Conservation (phyloP, 306 rosid genomes). For the Malus sylvestris region DNA sequence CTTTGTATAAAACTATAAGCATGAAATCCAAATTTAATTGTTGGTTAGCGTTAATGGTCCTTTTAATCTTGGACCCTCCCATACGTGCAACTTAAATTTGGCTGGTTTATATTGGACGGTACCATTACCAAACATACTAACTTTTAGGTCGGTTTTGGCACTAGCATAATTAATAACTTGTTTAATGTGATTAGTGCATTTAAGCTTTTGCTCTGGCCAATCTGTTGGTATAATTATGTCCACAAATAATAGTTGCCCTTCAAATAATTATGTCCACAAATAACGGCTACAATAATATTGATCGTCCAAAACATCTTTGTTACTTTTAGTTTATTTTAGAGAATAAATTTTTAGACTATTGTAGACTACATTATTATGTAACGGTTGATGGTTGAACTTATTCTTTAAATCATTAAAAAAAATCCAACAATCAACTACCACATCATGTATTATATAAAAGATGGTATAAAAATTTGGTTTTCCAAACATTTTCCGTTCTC, state of each 20-base stretch:
- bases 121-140: conserved; percentile 26
- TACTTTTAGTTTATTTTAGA: no score
- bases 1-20: not conserved
- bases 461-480: no score
- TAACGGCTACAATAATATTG: not conserved
- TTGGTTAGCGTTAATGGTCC: not conserved
- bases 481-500: not conserved
- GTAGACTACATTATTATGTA: no score
- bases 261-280: not conserved
- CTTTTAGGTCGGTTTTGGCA: not conserved
- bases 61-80: not conserved
- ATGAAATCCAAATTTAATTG: not conserved
- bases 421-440: no score
- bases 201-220: not conserved
- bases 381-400: no score
- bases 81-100: conserved; percentile 23
- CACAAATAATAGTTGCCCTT: not conserved
- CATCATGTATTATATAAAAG: no score
- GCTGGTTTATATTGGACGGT: conserved; percentile 32
- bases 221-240: not conserved
- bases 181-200: not conserved
- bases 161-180: not conserved
- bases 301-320: not conserved
- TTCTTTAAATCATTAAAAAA: no score
- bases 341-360: no score